Evolutionary conservation across 768 basidiomycete genomes (phyloP).

Genomic region (Heimioporus sp.): DNA sequence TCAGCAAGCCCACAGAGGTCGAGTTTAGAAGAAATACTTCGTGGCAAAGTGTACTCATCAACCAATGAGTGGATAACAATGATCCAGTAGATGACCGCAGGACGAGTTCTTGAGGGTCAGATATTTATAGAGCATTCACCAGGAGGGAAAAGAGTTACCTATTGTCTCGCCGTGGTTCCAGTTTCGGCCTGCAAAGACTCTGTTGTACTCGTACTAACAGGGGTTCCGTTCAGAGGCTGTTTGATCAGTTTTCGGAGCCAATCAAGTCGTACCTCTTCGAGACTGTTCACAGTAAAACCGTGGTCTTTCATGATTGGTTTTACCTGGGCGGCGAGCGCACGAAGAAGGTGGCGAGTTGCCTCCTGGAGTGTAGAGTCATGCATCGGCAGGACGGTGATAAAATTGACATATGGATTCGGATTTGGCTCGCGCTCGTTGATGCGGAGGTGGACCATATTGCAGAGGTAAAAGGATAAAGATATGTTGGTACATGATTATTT

Average conservation of each 20-base stretch:
- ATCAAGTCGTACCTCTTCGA: slow-evolving; percentile 66
- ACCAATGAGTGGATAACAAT: slow-evolving; percentile 60
- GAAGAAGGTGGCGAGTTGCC: slow-evolving; percentile 66
- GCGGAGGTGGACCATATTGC: slow-evolving; percentile 63
- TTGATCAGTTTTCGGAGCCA: background rate
- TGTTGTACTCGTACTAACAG: slow-evolving; percentile 71
- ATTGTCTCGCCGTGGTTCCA: slow-evolving; percentile 84
- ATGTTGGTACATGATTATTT: background rate
- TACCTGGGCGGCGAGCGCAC: slow-evolving; percentile 81
- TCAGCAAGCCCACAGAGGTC: slow-evolving; percentile 3
- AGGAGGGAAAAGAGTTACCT: slow-evolving; percentile 39
- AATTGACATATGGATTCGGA: slow-evolving; percentile 77
- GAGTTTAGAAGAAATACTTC: slow-evolving; percentile 48
- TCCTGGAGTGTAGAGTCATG: slow-evolving; percentile 46
- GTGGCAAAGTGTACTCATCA: slow-evolving; percentile 80
- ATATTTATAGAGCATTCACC: background rate
- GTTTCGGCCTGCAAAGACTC: slow-evolving; percentile 78
- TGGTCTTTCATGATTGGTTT: slow-evolving; percentile 80
- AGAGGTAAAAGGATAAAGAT: background rate
- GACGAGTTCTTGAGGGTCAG: slow-evolving; percentile 60
- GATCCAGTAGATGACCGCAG: slow-evolving; percentile 59
- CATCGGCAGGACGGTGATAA: slow-evolving; percentile 58
- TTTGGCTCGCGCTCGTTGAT: slow-evolving; percentile 67
- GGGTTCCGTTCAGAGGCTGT: background rate
- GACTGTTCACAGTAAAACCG: slow-evolving; percentile 71